Base-by-base conservation (phyloP, 2,329 filamentous ascomycete species). In the Sclerotinia sclerotiorum region DNA sequence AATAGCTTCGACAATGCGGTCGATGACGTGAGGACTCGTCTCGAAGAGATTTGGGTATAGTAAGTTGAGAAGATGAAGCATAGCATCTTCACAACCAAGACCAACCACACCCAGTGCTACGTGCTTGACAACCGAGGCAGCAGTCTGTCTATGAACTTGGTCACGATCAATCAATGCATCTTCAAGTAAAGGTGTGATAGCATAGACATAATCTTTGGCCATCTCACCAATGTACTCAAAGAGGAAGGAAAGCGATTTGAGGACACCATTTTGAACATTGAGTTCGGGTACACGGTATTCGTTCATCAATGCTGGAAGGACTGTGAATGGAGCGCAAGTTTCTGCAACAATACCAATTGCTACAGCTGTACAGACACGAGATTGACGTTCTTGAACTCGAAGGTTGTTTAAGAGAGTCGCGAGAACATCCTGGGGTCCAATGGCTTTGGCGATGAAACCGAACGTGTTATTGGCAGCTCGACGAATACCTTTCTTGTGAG, bases 141-240 rank as follows among this genome's bases (percentile, higher is more conserved):
- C 95, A 1, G 95, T 99, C 80, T 99, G 95, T 39, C 95, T 89
- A 81, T 99, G 95, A 1, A 99, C 95, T 81, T 99, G 95, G 79
- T 99, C 95, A 70, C 95, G 90, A 79, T 99, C 95, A 80, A 97
- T 97, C 70, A 99, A 88, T 2, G 96, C 95, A 78, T 99, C 95
- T 78, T 99, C 95, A 2, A 99, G 88, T 13, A 99, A 84, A 8
- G 95, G 95, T 2, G 94, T 97, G 46, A 99, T 94, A 24, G 96
- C 95, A 77, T 99, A 99, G 77, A 99, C 95, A 79, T 99, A 99
- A 80, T 99, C 95, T 82, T 98, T 99, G 72, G 93, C 93, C 95
- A 99, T 98, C 80, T 99, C 95, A 72, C 95, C 95, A 79, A 99
- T 99, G 81, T 99, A 99, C 78, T 99, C 95, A 77, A 98, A 99